Conservation (phyloP, 768 basidiomycete genomes). For the Mrakia hoshinonis region DNA sequence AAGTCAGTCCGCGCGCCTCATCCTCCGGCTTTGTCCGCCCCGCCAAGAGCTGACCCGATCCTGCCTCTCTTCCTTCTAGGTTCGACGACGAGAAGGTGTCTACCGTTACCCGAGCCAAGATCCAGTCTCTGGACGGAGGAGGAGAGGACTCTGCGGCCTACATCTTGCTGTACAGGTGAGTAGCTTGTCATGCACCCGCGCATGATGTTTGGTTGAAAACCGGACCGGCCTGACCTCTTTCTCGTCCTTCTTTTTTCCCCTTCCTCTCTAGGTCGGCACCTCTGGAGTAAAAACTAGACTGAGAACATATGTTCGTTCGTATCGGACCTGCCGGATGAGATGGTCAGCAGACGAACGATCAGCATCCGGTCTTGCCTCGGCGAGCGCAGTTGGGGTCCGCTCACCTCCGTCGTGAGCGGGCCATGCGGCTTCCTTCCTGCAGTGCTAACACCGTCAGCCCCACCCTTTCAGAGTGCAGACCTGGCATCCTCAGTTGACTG, state of each 20-base stretch:
- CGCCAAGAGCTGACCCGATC: not conserved
- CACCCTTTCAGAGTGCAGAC: too few species aligned
- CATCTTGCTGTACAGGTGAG: slow-evolving; percentile 66
- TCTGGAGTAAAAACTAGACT: too few species aligned
- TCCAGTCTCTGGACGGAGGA: slow-evolving; percentile 77
- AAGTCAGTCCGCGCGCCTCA: slow-evolving; percentile 72
- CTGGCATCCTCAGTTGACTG: too few species aligned
- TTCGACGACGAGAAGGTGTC: slow-evolving; percentile 43
- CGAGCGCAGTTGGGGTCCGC: too few species aligned
- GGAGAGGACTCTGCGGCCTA: slow-evolving; percentile 83
- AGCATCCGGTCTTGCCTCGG: too few species aligned
- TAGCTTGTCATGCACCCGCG: not conserved
- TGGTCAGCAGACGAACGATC: too few species aligned
- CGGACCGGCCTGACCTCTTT: not conserved
- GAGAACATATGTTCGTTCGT: too few species aligned
- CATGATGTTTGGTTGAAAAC: not conserved
- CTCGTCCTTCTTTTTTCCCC: not conserved
- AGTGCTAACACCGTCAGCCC: too few species aligned
- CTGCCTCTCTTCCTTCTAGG: not conserved
- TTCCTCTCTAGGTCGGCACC: not conserved
- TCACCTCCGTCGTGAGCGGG: too few species aligned
- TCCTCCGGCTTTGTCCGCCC: not conserved
- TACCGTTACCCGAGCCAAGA: slow-evolving; percentile 72
- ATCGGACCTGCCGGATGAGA: too few species aligned
- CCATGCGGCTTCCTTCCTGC: too few species aligned